phyloP scores from a whole-genome alignment of 176 grass and related monocot genomes.

The Themeda triandra region DNA sequence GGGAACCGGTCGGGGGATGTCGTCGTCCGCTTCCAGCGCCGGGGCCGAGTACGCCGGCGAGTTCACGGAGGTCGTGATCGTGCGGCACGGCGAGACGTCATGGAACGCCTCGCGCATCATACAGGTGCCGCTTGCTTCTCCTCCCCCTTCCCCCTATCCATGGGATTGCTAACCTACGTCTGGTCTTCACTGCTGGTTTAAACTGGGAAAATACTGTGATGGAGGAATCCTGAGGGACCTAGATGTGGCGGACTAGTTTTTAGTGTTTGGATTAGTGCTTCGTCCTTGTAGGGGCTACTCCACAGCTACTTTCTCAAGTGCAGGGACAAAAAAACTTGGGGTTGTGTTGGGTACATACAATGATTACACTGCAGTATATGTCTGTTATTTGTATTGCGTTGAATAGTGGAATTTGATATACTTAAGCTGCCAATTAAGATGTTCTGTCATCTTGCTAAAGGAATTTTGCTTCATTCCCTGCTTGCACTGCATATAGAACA shows the following conservation, averaged over 20 bases:
- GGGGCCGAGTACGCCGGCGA: neutral
- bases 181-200: neutral
- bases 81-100: constrained; percentile 72
- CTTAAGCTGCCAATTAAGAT: neutral
- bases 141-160: neutral
- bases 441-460: neutral
- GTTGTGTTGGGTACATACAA: neutral
- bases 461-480: neutral
- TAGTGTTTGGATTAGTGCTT: neutral
- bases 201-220: neutral
- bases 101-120: constrained; percentile 77
- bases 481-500: neutral
- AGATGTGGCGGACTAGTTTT: neutral
- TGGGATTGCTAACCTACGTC: neutral
- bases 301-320: neutral
- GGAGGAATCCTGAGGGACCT: neutral
- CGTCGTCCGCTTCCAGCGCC: constrained; percentile 18
- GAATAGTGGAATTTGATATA: neutral
- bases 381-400: neutral
- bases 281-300: too few species aligned
- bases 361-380: neutral
- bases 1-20: constrained; percentile 1
- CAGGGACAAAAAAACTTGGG: neutral
- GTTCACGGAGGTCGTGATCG: constrained; percentile 77
- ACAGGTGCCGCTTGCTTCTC: constrained; percentile 42